phyloP scores from a whole-genome alignment of 2,329 filamentous ascomycete species.

The Calycina marina region DNA sequence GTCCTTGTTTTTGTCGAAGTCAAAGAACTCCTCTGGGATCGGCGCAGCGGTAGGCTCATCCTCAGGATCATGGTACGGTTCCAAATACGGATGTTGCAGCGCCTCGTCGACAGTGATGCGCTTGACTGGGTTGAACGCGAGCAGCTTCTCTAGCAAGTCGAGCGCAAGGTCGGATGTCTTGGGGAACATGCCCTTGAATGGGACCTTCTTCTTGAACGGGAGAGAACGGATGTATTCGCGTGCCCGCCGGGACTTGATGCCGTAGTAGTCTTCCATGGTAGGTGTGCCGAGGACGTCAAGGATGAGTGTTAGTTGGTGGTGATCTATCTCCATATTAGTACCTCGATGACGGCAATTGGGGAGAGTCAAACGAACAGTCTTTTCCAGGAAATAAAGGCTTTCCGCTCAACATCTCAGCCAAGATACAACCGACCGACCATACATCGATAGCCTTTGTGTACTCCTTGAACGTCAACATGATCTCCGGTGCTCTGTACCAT shows the following conservation, averaged over 20 bases:
- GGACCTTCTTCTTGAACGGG: constrained; percentile 99
- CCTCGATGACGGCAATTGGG: too few species aligned
- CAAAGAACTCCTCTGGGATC: constrained; percentile 98
- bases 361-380: constrained; percentile 57
- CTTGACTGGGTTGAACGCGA: constrained; percentile 98
- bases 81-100: constrained; percentile 91
- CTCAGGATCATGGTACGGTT: constrained; percentile 97
- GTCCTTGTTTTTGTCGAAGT: constrained; percentile 99
- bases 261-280: constrained; percentile 99
- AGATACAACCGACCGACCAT: constrained; percentile 95
- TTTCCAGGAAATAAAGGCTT: constrained; percentile 98
- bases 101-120: constrained; percentile 96
- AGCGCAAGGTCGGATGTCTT: constrained; percentile 97
- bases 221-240: constrained; percentile 96
- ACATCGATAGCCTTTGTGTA: constrained; percentile 99
- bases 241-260: constrained; percentile 95
- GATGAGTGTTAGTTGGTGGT: constrained; percentile 95
- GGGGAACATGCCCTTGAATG: constrained; percentile 91
- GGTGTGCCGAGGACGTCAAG: constrained; percentile 94
- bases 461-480: constrained; percentile 99
- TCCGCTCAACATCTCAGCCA: constrained; percentile 97
- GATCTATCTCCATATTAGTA: constrained; percentile 41
- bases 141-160: constrained; percentile 84
- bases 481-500: constrained; percentile 98
- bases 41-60: constrained; percentile 94